Conservation (phyloP, 2,329 filamentous ascomycete genomes). For the Aspergillus niger region DNA sequence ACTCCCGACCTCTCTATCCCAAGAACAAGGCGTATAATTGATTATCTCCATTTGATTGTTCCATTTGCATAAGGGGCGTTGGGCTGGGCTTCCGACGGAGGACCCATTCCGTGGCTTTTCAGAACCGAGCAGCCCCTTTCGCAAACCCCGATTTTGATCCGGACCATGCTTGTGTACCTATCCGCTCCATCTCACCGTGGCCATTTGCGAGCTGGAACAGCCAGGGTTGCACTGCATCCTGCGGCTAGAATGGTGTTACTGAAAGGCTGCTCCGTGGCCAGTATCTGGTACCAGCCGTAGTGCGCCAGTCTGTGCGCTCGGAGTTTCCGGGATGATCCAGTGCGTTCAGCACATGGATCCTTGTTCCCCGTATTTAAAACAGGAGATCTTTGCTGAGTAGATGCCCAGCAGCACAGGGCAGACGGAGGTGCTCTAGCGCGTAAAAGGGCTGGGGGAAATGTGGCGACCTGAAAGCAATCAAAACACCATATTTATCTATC, state of each 20-base stretch:
- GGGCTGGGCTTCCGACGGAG: constrained; percentile 2
- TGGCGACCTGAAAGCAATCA: neutral
- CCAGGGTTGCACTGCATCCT: constrained; percentile 16
- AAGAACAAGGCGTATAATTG: neutral
- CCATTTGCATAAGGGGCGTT: neutral
- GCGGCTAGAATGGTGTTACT: neutral
- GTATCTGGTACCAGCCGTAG: neutral
- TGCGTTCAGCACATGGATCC: constrained; percentile 3
- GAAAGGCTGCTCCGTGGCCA: neutral
- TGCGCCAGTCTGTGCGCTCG: constrained; percentile 4
- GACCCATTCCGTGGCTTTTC: neutral
- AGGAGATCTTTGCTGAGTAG: neutral
- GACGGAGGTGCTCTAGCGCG: neutral
- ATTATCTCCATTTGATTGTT: neutral
- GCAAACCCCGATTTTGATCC: neutral
- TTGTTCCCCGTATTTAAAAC: neutral
- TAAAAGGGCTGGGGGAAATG: neutral
- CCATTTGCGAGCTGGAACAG: constrained; percentile 6
- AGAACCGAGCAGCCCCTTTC: constrained; percentile 1
- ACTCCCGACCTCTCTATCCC: neutral
- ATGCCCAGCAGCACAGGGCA: neutral
- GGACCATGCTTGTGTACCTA: constrained; percentile 6
- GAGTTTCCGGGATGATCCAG: neutral
- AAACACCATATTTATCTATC: neutral
- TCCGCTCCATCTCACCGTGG: neutral